phyloP scores from a whole-genome alignment of 176 grass and related monocot genomes.

The Oryza longistaminata region DNA sequence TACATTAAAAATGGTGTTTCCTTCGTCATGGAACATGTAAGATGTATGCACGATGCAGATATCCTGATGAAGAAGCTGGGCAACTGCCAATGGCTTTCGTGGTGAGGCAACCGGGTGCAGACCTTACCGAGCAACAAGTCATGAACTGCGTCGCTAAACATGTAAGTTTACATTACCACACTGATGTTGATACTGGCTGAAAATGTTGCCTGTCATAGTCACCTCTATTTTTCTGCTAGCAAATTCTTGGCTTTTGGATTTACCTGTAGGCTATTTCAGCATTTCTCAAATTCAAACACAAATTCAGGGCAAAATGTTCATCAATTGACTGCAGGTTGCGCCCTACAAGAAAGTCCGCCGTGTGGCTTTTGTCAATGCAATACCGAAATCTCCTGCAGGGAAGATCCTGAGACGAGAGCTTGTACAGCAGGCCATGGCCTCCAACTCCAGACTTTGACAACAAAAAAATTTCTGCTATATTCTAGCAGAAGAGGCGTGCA shows the following conservation, averaged over 20 bases:
- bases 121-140: conserved; percentile 53
- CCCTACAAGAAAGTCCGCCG: conserved; percentile 81
- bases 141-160: conserved; percentile 72
- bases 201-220: not conserved
- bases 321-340: conserved; percentile 51
- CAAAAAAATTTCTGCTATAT: too few relatives aligned
- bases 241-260: not conserved
- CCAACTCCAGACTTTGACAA: conserved; percentile 63
- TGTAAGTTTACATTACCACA: conserved; percentile 34
- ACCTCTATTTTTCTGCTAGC: not conserved
- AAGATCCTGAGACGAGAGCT: conserved; percentile 71
- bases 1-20: not conserved
- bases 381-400: conserved; percentile 63
- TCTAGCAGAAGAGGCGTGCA: too few relatives aligned
- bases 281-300: not conserved
- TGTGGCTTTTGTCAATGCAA: conserved; percentile 53
- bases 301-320: not conserved
- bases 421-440: conserved; percentile 51
- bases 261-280: not conserved
- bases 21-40: not conserved
- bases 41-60: conserved; percentile 48
- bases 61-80: conserved; percentile 85
- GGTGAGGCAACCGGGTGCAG: conserved; percentile 56
- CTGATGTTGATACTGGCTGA: too few relatives aligned
- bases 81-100: conserved; percentile 83